Conservation (phyloP, 1,284 basidiomycete genomes). For the Salmacisia buchloeana region DNA sequence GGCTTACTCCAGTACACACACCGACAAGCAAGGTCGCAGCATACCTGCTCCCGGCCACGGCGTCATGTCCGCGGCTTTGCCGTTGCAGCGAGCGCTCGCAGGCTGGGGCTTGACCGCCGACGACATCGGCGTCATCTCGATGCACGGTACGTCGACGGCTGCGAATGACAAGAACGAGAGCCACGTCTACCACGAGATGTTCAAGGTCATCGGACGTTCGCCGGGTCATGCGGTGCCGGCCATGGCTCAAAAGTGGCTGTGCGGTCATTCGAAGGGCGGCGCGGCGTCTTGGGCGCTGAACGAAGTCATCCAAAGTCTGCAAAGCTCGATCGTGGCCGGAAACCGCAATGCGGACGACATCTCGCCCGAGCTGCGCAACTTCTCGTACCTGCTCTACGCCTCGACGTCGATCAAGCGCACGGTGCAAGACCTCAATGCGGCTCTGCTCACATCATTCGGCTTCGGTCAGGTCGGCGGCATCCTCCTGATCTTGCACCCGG, state of each 20-base stretch:
- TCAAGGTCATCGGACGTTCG: conserved; percentile 78
- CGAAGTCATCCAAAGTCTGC: conserved; percentile 81
- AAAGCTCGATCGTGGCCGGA: conserved; percentile 84
- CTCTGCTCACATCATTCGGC: conserved; percentile 77
- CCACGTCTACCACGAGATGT: conserved; percentile 90
- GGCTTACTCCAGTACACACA: conserved; percentile 93
- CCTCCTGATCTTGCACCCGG: conserved; percentile 79
- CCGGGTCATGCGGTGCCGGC: conserved; percentile 91
- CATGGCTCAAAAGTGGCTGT: conserved; percentile 86
- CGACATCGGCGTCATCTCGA: conserved; percentile 73
- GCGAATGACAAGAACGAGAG: conserved; percentile 99
- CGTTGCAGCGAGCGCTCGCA: conserved; percentile 86
- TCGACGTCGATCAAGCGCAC: conserved; percentile 71
- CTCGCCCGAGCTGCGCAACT: conserved; percentile 82
- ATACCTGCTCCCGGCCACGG: conserved; percentile 59
- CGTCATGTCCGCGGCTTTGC: conserved; percentile 52
- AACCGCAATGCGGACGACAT: conserved; percentile 76
- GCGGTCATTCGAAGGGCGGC: conserved; percentile 46
- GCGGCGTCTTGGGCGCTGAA: conserved; percentile 94
- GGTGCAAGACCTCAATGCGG: conserved; percentile 40
- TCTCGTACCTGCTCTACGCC: conserved; percentile 89
- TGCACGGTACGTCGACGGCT: conserved; percentile 90
- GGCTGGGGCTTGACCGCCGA: conserved; percentile 92
- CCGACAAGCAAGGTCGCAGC: conserved; percentile 83
- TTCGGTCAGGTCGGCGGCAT: conserved; percentile 94